Conservation (phyloP, 768 basidiomycete genomes). For the Leucosporidium creatinivorum region DNA sequence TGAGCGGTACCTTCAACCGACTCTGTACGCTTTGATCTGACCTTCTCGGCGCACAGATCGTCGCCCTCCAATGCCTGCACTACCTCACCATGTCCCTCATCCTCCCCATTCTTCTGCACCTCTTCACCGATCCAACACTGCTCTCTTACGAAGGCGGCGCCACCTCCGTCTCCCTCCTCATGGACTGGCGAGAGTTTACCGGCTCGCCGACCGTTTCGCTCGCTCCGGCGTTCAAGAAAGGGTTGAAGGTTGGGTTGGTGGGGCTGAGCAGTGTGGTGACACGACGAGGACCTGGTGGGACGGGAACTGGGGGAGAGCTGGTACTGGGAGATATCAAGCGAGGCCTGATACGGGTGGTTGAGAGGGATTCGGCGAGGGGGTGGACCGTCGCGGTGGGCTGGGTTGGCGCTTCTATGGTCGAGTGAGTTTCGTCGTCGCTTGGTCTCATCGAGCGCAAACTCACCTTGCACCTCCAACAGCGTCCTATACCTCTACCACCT, state of each 20-base stretch:
- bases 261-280: conserved; percentile 57
- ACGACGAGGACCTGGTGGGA: conserved; percentile 4
- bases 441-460: no score
- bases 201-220: conserved; percentile 68
- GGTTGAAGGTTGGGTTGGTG: conserved; percentile 52
- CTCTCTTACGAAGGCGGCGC: conserved; percentile 41
- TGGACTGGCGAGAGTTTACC: conserved; percentile 98
- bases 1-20: conserved; percentile 35
- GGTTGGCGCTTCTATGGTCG: conserved; percentile 69
- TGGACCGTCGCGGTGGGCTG: conserved; percentile 88
- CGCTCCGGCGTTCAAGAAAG: conserved; percentile 59
- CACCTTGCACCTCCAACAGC: conserved; percentile 48
- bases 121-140: conserved; percentile 48
- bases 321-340: background rate
- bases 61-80: conserved; percentile 85
- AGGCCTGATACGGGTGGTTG: conserved; percentile 18
- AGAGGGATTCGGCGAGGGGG: conserved; percentile 62
- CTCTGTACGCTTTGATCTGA: background rate
- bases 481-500: conserved; percentile 78
- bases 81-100: conserved; percentile 81
- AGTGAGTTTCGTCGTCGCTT: no score
- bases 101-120: conserved; percentile 65
- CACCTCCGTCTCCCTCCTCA: conserved; percentile 61
- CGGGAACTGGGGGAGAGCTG: background rate
- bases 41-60: conserved; percentile 54